Base-by-base conservation (phyloP, 1,139 yeast species). In the Kodamaea alishanica region DNA sequence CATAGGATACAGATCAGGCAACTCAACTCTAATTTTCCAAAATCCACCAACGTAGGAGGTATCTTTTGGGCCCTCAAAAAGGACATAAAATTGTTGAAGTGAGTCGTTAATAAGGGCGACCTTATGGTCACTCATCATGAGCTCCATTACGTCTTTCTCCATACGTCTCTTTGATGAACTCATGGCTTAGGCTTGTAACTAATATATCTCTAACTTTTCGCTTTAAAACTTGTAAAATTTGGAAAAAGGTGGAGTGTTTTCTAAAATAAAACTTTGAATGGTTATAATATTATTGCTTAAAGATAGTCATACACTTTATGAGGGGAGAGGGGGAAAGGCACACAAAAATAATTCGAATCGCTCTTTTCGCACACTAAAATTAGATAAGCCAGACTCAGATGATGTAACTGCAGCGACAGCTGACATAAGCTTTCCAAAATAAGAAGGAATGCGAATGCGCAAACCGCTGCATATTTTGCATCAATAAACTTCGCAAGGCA, bases 141-240 rank as follows among this genome's bases (percentile, higher is more conserved):
- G 73, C 61, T 89, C 94, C 96, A 88, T 90, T 41, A 92, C 97
- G 62, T 92, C 98, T 32, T 95, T 87, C 59, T 90, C 97, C 52
- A 92, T 90, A 50, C 98, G 79, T 68, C 96, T 81, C 56, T 83
- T 86, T 24, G 90, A 84, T 30, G 86, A 79, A 60, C 87, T 81
- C 77, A 71, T 71, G 8, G 8, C 20, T 26, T 33, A 30, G 8
- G 15, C 9, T 24, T 8, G 4, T 15, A 15, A 15, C 3, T 15
- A 15, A 15, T 15, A 15, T 15, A 15, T 15, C 20, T 15, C 20
- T 24, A 28, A 10, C 20, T 26, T 26, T 29, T 31, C 10, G 28
- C 31, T 32, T 24, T 30, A 24, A 30, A 25, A 29, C 32, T 34
- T 26, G 28, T 26, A n/a, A 3, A 4, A n/a, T n/a, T 10, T 26